These are phyloP conservation scores for Oryza meyeriana DNA, from an alignment of 176 grass and related monocot genomes.

Conservation along the genomic window DNA sequence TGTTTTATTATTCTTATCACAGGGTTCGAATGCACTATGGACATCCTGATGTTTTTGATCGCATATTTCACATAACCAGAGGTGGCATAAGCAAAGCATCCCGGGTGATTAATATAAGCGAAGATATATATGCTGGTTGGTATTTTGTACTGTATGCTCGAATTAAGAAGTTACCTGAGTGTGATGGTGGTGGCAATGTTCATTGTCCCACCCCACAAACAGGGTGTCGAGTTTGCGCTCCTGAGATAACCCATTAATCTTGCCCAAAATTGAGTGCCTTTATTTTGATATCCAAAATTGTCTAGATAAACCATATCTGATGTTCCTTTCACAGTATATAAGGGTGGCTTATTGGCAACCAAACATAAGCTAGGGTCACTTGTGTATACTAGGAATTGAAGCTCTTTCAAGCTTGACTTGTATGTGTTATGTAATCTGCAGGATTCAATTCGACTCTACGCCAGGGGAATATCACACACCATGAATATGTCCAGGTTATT, in stretches of 20 bases:
- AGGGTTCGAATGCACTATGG: constrained; percentile 99
- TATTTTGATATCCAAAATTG: not conserved
- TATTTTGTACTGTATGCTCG: constrained; percentile 45
- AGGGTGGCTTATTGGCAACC: not conserved
- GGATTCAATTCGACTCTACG: constrained; percentile 98
- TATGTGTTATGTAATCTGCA: constrained; percentile 42
- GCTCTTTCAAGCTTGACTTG: constrained; percentile 21
- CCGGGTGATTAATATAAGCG: constrained; percentile 96
- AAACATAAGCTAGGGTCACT: not conserved
- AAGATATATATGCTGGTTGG: constrained; percentile 97
- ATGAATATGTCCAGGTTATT: constrained; percentile 97
- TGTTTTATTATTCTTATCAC: constrained; percentile 22
- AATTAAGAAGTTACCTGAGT: constrained; percentile 6
- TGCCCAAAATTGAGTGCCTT: not conserved
- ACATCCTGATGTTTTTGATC: constrained; percentile 99
- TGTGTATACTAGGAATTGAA: not conserved
- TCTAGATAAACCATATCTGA: not conserved
- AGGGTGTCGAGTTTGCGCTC: not conserved
- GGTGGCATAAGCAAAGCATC: constrained; percentile 98
- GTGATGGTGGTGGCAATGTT: constrained; percentile 5
- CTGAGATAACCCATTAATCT: not conserved
- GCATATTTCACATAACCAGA: constrained; percentile 98
- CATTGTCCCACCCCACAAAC: too few species aligned
- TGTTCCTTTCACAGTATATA: not conserved
- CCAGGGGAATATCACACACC: constrained; percentile 94